Evolutionary conservation across 805 yeast genomes (phyloP), one percentile per base, ranked within the genome.

Genomic region (Clavispora vitiphila): DNA sequence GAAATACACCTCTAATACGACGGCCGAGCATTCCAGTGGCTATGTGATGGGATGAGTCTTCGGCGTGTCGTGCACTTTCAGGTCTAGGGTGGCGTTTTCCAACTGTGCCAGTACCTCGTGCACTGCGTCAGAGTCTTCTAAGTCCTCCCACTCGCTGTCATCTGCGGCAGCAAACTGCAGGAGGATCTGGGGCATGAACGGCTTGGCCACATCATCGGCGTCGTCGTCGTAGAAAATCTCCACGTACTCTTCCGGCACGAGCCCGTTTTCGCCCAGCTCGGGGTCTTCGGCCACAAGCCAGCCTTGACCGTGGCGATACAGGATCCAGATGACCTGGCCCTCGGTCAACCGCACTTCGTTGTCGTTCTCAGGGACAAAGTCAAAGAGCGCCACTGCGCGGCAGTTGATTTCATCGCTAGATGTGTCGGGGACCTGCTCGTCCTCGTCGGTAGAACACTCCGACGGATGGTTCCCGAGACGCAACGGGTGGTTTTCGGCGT

Each of bases 251-350:
- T 90, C 96, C 1, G 99, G 99, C 5, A 93, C 95, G 39, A 93
- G 75, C 2, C 99, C 99, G 10, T 95, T 86, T 48, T 81, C 84
- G 1, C 87, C 88, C 2, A 84, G 74, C 21, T 57, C 71, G 1
- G 86, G 83, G 55, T 88, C 89, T 52, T 78, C 81, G 0, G 97
- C 98, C 39, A 93, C 97, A 3, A 93, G 74, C 99, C 99, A 93
- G 7, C 99, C 99, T 60, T 91, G 97, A 20, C 98, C 98, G 60
- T 91, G 96, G 43, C 95, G 78, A 61, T 90, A 91, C 44, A 83
- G 80, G 23, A 93, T 84, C 77, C 89, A 83, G 2, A 93, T 78
- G 11, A 78, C 61, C 62, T 93, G 97, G 26, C 96, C 96, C 53
- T 84, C 95, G 11, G 56, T 64, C 24, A 93, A 66, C 9, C 74